Conservation (phyloP, 2,329 filamentous ascomycete genomes). For the Talaromyces islandicus region DNA sequence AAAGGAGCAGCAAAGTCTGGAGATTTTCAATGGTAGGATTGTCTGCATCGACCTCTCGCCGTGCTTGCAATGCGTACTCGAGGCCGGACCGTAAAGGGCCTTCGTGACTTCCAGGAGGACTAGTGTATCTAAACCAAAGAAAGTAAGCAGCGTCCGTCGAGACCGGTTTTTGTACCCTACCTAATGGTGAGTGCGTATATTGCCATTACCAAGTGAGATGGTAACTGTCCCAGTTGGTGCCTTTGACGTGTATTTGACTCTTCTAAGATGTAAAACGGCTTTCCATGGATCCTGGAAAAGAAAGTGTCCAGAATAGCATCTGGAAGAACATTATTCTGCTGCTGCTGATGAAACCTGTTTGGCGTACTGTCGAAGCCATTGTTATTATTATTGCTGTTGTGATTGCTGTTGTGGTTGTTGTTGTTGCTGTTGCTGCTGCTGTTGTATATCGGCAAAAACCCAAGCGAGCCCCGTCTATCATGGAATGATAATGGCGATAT, state of each 20-base stretch:
- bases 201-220: constrained; percentile 45
- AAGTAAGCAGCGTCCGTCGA: constrained; percentile 14
- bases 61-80: constrained; percentile 65
- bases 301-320: constrained; percentile 70
- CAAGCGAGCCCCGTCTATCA: constrained; percentile 14
- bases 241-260: constrained; percentile 68
- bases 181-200: constrained; percentile 56
- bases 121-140: constrained; percentile 55
- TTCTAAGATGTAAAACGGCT: constrained; percentile 75
- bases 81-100: constrained; percentile 63
- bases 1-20: constrained; percentile 69
- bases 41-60: constrained; percentile 68
- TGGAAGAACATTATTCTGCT: constrained; percentile 40
- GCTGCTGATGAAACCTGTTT: constrained; percentile 14
- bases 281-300: constrained; percentile 72
- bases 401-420: background rate
- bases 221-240: constrained; percentile 62
- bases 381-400: background rate
- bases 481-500: constrained; percentile 11
- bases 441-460: constrained; percentile 11
- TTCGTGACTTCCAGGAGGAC: constrained; percentile 61
- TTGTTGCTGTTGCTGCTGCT: background rate
- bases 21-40: constrained; percentile 74
- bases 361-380: constrained; percentile 13
- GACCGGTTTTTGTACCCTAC: constrained; percentile 33